These are phyloP conservation scores for Pseudogymnoascus sp. DNA, from an alignment of 2,329 filamentous ascomycete species.

Conservation along the genomic window DNA sequence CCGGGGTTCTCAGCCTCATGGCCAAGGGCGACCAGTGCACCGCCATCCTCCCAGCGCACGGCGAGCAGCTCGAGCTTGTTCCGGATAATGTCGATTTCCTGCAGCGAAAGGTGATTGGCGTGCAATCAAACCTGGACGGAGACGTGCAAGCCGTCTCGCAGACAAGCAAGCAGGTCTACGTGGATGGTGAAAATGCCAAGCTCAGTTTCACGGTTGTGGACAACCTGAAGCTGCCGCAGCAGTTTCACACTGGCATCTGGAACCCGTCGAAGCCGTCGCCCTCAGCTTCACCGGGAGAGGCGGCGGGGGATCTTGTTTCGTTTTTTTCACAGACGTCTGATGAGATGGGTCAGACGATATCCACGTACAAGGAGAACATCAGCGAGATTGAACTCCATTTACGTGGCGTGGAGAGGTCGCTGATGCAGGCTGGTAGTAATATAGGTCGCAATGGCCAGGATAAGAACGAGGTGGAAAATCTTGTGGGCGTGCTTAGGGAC, in stretches of 20 bases:
- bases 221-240: conserved; percentile 60
- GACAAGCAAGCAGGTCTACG: conserved; percentile 48
- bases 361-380: conserved; percentile 49
- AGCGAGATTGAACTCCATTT: conserved; percentile 58
- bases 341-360: conserved; percentile 51
- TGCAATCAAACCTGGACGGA: conserved; percentile 53
- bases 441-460: conserved; percentile 19
- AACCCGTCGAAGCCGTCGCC: conserved; percentile 36
- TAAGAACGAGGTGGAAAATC: conserved; percentile 40
- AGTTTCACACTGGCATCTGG: conserved; percentile 39
- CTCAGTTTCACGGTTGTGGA: conserved; percentile 66
- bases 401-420: conserved; percentile 51
- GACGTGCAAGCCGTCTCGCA: conserved; percentile 53
- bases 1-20: conserved; percentile 72
- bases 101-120: conserved; percentile 50
- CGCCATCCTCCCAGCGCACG: conserved; percentile 56
- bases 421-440: conserved; percentile 39
- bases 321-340: conserved; percentile 56
- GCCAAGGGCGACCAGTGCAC: conserved; percentile 69
- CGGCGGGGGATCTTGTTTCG: conserved; percentile 51
- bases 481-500: conserved; percentile 53
- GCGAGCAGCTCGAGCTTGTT: conserved; percentile 55
- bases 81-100: conserved; percentile 58
- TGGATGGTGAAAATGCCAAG: conserved; percentile 61
- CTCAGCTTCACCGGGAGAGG: conserved; percentile 37